Conservation (phyloP, 805 yeast species). For the Candida golubevii region DNA sequence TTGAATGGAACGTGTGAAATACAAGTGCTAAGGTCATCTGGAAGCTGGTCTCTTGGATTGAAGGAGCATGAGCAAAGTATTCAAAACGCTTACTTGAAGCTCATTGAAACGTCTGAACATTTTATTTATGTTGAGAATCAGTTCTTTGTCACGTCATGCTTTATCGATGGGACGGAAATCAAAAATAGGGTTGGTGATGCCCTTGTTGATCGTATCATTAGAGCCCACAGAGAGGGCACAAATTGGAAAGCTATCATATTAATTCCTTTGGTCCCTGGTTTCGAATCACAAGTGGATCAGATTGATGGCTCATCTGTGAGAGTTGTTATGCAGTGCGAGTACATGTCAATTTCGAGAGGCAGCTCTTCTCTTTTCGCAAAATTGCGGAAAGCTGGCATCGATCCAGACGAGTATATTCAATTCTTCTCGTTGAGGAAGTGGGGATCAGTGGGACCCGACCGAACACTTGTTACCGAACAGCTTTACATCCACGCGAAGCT, state of each 20-base stretch:
- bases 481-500: constrained; percentile 90
- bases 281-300: constrained; percentile 86
- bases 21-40: constrained; percentile 84
- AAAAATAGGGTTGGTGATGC: constrained; percentile 95
- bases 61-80: constrained; percentile 83
- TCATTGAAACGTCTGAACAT: constrained; percentile 89
- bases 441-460: constrained; percentile 82
- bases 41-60: constrained; percentile 90
- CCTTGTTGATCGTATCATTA: constrained; percentile 87
- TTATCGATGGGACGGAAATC: constrained; percentile 76
- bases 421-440: constrained; percentile 91
- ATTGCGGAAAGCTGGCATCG: constrained; percentile 71
- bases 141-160: constrained; percentile 87
- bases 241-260: constrained; percentile 88
- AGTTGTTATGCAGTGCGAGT: constrained; percentile 95
- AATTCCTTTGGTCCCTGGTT: constrained; percentile 97
- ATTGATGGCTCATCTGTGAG: constrained; percentile 95
- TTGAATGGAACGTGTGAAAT: constrained; percentile 86
- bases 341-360: constrained; percentile 88
- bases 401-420: constrained; percentile 86
- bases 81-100: constrained; percentile 85
- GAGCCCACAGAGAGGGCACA: constrained; percentile 74
- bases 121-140: constrained; percentile 94
- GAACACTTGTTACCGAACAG: constrained; percentile 80
- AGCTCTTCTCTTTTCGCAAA: constrained; percentile 81